Base-by-base conservation (phyloP, 805 yeast genomes). In the Naumovozyma baii region DNA sequence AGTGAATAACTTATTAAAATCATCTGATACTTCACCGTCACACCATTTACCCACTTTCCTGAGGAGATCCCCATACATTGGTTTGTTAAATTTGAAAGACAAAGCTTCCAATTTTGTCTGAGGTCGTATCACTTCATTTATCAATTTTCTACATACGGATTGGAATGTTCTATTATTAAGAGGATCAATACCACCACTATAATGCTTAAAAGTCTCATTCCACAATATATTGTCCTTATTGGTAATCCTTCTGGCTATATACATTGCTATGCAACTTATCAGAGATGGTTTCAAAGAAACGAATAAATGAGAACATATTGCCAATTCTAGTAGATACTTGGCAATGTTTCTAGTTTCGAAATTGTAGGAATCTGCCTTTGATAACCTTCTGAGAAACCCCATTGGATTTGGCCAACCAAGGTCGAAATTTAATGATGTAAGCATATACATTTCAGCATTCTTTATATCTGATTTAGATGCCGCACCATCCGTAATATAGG, bases 331-430 rank as follows among this genome's bases (percentile, higher is more conserved):
- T 39, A 87, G 68, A 59, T 84, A 87, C 62, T 87, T 87, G 19
- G 94, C 96, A 49, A 88, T 69, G 8, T 96, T 87, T 65, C 96
- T 76, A 36, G 90, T 77, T 62, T 83, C 86, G 44, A 84, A 82
- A 59, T 87, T 94, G 67, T 86, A 88, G 59, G 84, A 88, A 61
- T 88, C 96, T 25, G 96, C 96, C 58, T 85, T 86, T 33, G 95
- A 84, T 37, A 88, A 84, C 58, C 96, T 73, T 62, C 96, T 76
- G 53, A 87, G 66, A 57, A 87, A 87, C 62, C 87, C 87, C 86
- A 87, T 81, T 45, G 96, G 96, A 58, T 84, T 85, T 40, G 96
- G 95, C 55, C 83, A 84, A 51, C 83, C 80, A 52, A 87, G 67
- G 61, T 84, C 81, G 60, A 83, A 88, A 44, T 77, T 73, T 39